phyloP scores from a whole-genome alignment of 805 yeast genomes.

The Metschnikowia cerradonensis region DNA sequence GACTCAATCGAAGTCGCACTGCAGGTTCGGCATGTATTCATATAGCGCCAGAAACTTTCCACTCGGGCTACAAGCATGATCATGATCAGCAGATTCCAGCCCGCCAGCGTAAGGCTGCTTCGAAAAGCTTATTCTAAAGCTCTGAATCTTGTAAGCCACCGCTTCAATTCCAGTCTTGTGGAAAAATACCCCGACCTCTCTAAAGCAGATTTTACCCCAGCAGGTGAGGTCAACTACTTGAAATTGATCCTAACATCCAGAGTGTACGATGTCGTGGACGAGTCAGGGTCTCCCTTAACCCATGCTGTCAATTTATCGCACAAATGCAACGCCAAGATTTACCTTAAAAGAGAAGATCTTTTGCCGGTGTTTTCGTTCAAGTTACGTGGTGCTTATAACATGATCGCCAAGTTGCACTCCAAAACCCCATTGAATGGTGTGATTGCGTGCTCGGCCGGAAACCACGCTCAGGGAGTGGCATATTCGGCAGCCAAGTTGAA shows the following conservation, averaged over 20 bases:
- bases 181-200: slow-evolving; percentile 44
- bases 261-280: slow-evolving; percentile 87
- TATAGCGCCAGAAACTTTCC: not conserved
- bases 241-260: slow-evolving; percentile 86
- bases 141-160: not conserved
- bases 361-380: slow-evolving; percentile 95
- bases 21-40: not conserved
- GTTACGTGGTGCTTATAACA: slow-evolving; percentile 95
- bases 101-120: slow-evolving; percentile 2
- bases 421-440: slow-evolving; percentile 75
- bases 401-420: slow-evolving; percentile 79
- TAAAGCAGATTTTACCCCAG: slow-evolving; percentile 48
- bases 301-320: slow-evolving; percentile 71
- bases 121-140: not conserved
- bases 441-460: slow-evolving; percentile 97
- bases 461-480: slow-evolving; percentile 99
- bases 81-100: slow-evolving; percentile 1
- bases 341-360: slow-evolving; percentile 86
- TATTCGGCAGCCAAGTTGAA: slow-evolving; percentile 79
- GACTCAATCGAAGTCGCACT: slow-evolving; percentile 1
- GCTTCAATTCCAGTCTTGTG: slow-evolving; percentile 8
- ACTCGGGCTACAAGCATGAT: not conserved
- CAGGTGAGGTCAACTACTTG: slow-evolving; percentile 85
- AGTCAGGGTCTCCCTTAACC: slow-evolving; percentile 75
- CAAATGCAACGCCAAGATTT: slow-evolving; percentile 69